Conservation (phyloP, 2,329 filamentous ascomycete genomes). For the Xylaria sp. region DNA sequence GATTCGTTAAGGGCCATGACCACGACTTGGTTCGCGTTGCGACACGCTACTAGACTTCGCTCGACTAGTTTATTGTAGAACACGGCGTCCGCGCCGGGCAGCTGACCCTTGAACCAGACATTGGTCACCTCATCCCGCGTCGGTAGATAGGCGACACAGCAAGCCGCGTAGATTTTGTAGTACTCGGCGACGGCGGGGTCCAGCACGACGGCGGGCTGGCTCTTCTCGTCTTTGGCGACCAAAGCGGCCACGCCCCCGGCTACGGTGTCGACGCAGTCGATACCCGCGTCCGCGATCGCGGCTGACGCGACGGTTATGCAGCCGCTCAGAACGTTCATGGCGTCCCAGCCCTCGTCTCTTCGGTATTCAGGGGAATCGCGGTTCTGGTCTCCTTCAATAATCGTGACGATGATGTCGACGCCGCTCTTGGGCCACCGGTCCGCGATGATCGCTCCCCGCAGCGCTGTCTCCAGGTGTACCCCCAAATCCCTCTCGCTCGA, state of each 20-base stretch:
- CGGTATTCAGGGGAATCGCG: slow-evolving; percentile 51
- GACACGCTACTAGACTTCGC: slow-evolving; percentile 45
- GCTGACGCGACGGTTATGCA: slow-evolving; percentile 94
- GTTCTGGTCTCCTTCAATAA: slow-evolving; percentile 92
- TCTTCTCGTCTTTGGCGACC: slow-evolving; percentile 49
- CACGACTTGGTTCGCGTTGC: slow-evolving; percentile 47
- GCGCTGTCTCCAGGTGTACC: slow-evolving; percentile 86
- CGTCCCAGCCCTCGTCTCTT: slow-evolving; percentile 73
- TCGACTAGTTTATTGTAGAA: slow-evolving; percentile 47
- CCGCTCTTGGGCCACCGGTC: slow-evolving; percentile 98
- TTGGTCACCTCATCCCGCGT: slow-evolving; percentile 89
- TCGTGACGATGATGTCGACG: slow-evolving; percentile 90
- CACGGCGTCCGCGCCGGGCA: slow-evolving; percentile 48
- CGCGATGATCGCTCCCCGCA: slow-evolving; percentile 86
- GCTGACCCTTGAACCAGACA: slow-evolving; percentile 83
- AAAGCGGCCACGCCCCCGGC: slow-evolving; percentile 87
- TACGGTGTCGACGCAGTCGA: slow-evolving; percentile 91
- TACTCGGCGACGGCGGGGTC: slow-evolving; percentile 86
- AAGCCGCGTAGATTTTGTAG: slow-evolving; percentile 74
- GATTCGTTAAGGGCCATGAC: slow-evolving; percentile 44
- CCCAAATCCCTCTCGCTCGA: slow-evolving; percentile 85
- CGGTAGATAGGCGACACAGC: slow-evolving; percentile 88
- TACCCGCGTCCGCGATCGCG: slow-evolving; percentile 90
- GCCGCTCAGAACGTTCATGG: slow-evolving; percentile 88
- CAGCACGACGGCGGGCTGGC: slow-evolving; percentile 60